Evolutionary conservation across 2,329 filamentous ascomycete species (phyloP).

Genomic region (Pyrenochaeta sp.): DNA sequence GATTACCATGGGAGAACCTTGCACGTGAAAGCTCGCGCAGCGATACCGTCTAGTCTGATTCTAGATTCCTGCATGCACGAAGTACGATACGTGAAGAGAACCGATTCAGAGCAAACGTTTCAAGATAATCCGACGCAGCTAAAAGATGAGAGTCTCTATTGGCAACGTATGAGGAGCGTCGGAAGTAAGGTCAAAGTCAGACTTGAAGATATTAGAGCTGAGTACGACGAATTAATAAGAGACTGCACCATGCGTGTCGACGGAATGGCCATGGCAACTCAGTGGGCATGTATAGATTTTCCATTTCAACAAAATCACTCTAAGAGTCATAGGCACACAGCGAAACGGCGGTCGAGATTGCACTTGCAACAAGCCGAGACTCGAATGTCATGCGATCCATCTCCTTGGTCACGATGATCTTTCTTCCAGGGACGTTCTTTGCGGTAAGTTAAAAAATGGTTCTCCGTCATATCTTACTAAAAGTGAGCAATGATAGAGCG

Average conservation of each 20-base stretch:
- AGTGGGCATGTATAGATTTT: conserved; percentile 18
- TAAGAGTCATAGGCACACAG: conserved; percentile 6
- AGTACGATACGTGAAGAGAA: not conserved
- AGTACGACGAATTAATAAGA: conserved; percentile 31
- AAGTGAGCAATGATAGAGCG: conserved; percentile 4
- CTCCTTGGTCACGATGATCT: conserved; percentile 32
- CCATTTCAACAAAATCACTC: not conserved
- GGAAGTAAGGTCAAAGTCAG: conserved; percentile 17
- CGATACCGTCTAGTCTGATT: not conserved
- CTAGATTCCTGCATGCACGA: not conserved
- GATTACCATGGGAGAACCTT: not conserved
- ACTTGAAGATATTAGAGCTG: conserved; percentile 17
- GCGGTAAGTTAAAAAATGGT: not conserved
- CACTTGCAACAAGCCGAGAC: conserved; percentile 23
- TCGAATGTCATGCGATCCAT: conserved; percentile 30
- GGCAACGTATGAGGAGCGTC: not conserved
- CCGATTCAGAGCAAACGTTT: not conserved
- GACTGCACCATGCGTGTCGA: conserved; percentile 32
- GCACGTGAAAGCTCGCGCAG: not conserved
- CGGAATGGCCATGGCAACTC: conserved; percentile 35
- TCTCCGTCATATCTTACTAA: not conserved
- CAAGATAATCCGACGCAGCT: not conserved
- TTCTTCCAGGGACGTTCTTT: conserved; percentile 34
- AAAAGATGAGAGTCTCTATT: not conserved
- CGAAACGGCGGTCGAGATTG: conserved; percentile 30